A percentile compares a stretch with the other conserved stretches of the same genome.
Conservation (phyloP, 108 stramenopile genomes). For the Parmales sp. region DNA sequence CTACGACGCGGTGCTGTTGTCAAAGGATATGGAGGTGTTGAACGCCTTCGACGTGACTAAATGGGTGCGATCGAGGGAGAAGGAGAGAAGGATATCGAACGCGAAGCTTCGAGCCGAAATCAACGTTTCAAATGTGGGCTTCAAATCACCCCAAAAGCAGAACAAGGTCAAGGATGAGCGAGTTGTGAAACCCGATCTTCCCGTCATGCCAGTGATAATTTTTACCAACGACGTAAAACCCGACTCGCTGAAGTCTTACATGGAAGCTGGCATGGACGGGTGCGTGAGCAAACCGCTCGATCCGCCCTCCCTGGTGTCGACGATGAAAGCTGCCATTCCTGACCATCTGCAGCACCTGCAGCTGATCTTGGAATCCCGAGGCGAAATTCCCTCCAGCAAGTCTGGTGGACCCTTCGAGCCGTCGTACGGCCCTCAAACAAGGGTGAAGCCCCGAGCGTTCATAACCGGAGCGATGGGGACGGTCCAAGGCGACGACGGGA, state of each 20-base stretch:
- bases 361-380: neutral
- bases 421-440: neutral
- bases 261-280: conserved; percentile 52
- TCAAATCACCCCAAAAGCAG: conserved; percentile 23
- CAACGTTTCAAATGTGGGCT: conserved; percentile 26
- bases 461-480: conserved; percentile 14
- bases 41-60: conserved; percentile 27
- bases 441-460: conserved; percentile 11
- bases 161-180: conserved; percentile 14
- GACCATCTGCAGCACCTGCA: conserved; percentile 17
- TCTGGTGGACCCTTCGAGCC: neutral
- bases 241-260: conserved; percentile 39
- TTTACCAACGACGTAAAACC: conserved; percentile 32
- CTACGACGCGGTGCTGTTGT: conserved; percentile 26
- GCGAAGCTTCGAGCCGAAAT: conserved; percentile 30
- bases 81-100: conserved; percentile 11
- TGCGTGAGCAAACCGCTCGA: conserved; percentile 39
- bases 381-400: neutral
- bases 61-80: conserved; percentile 28
- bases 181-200: neutral
- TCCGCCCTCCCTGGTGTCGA: conserved; percentile 23
- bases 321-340: conserved; percentile 43
- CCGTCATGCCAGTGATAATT: conserved; percentile 31
- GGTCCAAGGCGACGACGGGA: conserved; percentile 10
- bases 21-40: conserved; percentile 26